phyloP scores from a whole-genome alignment of 2,329 filamentous ascomycete genomes.

The Penicillium sp. region DNA sequence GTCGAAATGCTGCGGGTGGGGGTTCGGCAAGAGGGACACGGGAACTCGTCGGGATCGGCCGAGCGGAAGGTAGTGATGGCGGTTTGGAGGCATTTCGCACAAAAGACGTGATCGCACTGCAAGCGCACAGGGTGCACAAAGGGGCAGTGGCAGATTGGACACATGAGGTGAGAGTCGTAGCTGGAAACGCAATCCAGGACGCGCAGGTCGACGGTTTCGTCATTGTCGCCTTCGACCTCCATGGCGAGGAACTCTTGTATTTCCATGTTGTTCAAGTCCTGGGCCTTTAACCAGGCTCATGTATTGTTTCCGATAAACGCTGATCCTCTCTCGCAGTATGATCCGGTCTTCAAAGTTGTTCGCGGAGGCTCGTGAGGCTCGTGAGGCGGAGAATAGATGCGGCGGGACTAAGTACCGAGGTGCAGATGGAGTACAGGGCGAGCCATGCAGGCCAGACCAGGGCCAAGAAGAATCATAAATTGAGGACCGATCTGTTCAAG shows the following conservation, averaged over 20 bases:
- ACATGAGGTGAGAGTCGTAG: constrained; percentile 57
- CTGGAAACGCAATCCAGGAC: constrained; percentile 52
- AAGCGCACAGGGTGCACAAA: constrained; percentile 55
- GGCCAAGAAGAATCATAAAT: constrained; percentile 7
- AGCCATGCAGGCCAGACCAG: constrained; percentile 22
- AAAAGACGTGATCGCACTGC: constrained; percentile 60
- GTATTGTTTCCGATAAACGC: not conserved
- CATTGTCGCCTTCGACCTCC: constrained; percentile 25
- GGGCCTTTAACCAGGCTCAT: not conserved
- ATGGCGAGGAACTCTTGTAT: constrained; percentile 30
- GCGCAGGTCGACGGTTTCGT: constrained; percentile 48
- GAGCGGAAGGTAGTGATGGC: constrained; percentile 39
- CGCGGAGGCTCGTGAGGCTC: not conserved
- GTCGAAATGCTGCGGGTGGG: constrained; percentile 35
- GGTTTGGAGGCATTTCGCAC: constrained; percentile 51
- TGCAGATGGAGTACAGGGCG: constrained; percentile 5
- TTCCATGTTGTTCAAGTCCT: constrained; percentile 26
- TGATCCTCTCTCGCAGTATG: constrained; percentile 1
- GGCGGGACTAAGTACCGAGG: constrained; percentile 18
- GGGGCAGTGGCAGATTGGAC: constrained; percentile 58
- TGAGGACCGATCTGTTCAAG: not conserved
- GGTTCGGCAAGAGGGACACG: constrained; percentile 55
- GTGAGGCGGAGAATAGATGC: constrained; percentile 10
- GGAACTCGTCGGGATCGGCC: constrained; percentile 33
- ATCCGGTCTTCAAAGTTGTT: not conserved